Conservation (phyloP, 805 yeast species). For the Candida tibetensis region DNA sequence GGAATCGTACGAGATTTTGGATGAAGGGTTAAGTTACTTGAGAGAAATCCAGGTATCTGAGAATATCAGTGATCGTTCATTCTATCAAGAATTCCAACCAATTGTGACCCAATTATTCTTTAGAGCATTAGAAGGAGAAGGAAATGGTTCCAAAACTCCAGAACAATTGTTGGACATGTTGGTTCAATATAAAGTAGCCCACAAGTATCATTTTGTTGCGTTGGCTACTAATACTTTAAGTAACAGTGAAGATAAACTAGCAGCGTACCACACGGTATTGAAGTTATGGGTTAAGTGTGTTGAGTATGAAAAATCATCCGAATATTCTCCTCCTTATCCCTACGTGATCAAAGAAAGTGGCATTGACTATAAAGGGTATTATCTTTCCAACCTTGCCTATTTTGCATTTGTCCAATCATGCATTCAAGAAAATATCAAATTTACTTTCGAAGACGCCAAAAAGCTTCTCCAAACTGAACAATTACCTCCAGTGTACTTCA, state of each 20-base stretch:
- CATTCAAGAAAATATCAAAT: slow-evolving; percentile 19
- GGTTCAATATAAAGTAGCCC: slow-evolving; percentile 30
- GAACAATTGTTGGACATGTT: slow-evolving; percentile 28
- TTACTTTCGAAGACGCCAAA: slow-evolving; percentile 22
- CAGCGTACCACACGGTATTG: slow-evolving; percentile 24
- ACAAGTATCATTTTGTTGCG: slow-evolving; percentile 28
- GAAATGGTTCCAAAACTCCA: slow-evolving; percentile 9
- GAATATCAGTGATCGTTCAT: slow-evolving; percentile 22
- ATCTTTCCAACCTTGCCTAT: slow-evolving; percentile 26
- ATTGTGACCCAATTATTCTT: slow-evolving; percentile 21
- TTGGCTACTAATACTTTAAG: slow-evolving; percentile 19
- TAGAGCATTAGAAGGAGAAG: slow-evolving; percentile 15
- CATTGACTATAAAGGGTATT: slow-evolving; percentile 13
- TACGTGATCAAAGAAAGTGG: slow-evolving; percentile 7
- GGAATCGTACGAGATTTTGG: slow-evolving; percentile 37
- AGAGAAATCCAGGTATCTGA: slow-evolving; percentile 37
- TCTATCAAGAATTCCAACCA: slow-evolving; percentile 28
- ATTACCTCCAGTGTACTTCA: slow-evolving; percentile 18
- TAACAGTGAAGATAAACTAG: slow-evolving; percentile 9
- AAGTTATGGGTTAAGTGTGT: slow-evolving; percentile 33
- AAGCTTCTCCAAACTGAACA: slow-evolving; percentile 27
- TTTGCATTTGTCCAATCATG: slow-evolving; percentile 35
- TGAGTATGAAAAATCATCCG: slow-evolving; percentile 21
- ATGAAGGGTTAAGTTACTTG: slow-evolving; percentile 39
- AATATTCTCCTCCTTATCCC: slow-evolving; percentile 4